Conservation (phyloP, 768 basidiomycete species). For the Tephrocybe sp. region DNA sequence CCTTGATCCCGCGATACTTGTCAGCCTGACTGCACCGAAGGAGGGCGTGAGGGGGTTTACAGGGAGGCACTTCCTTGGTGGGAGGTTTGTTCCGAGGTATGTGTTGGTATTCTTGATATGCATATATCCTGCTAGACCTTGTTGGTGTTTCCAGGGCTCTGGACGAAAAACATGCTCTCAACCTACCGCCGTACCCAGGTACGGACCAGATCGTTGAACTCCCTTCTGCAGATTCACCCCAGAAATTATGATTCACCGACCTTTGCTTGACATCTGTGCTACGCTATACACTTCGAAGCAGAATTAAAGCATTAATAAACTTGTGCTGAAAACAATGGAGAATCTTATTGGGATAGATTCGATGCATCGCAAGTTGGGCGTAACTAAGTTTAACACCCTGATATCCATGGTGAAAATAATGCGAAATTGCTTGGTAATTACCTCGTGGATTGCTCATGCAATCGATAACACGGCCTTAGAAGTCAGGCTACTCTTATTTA, state of each 20-base stretch:
- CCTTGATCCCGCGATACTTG: slow-evolving; percentile 73
- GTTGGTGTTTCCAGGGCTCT: slow-evolving; percentile 47
- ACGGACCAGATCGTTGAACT: slow-evolving; percentile 81
- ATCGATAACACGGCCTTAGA: no score
- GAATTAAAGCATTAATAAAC: no score
- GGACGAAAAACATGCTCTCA: slow-evolving; percentile 72
- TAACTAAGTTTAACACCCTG: no score
- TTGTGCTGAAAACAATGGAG: no score
- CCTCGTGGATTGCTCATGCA: no score
- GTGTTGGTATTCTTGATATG: not conserved
- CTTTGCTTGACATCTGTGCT: not conserved
- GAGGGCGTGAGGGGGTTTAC: slow-evolving; percentile 75
- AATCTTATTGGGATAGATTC: no score
- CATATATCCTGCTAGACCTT: not conserved
- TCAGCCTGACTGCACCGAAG: slow-evolving; percentile 96
- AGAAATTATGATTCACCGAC: slow-evolving; percentile 9
- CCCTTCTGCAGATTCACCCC: slow-evolving; percentile 7
- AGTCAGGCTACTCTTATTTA: no score
- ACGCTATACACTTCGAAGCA: no score
- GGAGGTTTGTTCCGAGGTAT: slow-evolving; percentile 89
- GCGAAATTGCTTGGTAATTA: no score
- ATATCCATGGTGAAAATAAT: no score
- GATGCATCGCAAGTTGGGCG: no score
- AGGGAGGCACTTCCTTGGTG: slow-evolving; percentile 91
- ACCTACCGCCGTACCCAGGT: slow-evolving; percentile 81